A percentile compares a stretch with the other conserved stretches of the same genome.
Evolutionary conservation across 345 rosid genomes (phyloP).

Genomic region (Euphorbia tirucalli): DNA sequence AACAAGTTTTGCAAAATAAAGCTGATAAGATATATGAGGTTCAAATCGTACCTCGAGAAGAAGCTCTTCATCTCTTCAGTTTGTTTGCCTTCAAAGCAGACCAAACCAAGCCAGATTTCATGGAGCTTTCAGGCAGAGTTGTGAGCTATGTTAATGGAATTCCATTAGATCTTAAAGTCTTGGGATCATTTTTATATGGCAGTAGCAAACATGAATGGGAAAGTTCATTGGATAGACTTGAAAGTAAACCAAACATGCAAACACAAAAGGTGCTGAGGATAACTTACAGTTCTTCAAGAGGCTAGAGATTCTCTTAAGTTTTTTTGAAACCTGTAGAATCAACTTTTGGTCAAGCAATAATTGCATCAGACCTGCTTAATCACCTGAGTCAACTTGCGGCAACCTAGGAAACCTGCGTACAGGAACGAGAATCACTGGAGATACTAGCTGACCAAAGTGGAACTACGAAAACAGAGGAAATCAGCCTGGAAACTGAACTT

Average conservation of each 20-base stretch:
- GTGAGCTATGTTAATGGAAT: too few relatives aligned
- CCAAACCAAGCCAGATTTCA: too few relatives aligned
- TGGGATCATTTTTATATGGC: too few relatives aligned
- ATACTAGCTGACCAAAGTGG: neutral
- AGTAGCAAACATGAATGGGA: too few relatives aligned
- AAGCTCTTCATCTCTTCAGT: too few relatives aligned
- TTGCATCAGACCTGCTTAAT: neutral
- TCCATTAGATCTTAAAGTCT: too few relatives aligned
- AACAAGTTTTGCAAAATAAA: conserved; percentile 3
- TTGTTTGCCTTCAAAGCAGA: too few relatives aligned
- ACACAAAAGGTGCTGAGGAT: too few relatives aligned
- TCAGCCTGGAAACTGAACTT: neutral
- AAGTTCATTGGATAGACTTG: too few relatives aligned
- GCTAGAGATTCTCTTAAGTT: neutral
- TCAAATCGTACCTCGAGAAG: too few relatives aligned
- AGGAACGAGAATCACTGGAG: neutral
- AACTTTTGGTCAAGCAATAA: neutral
- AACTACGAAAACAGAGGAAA: neutral
- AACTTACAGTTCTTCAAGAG: neutral
- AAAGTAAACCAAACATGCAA: too few relatives aligned
- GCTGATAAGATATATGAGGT: neutral
- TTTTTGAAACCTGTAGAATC: neutral
- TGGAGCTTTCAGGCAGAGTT: too few relatives aligned
- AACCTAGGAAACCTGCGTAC: neutral
- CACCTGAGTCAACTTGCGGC: neutral